phyloP scores from a whole-genome alignment of 805 yeast species.

The Zygosaccharomyces siamensis region DNA sequence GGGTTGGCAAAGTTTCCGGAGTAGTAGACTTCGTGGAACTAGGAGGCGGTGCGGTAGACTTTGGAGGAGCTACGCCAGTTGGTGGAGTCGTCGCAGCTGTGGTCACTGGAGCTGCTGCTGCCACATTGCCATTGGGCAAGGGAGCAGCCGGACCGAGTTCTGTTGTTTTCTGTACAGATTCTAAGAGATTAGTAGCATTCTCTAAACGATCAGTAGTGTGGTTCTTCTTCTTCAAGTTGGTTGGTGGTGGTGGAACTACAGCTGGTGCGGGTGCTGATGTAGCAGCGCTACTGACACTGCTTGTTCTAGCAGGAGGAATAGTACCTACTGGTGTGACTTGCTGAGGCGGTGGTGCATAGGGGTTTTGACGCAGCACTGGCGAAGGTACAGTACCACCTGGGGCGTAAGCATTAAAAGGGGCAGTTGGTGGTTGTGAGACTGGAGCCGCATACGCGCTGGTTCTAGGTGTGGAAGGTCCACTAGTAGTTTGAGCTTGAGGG shows the following conservation, averaged over 20 bases:
- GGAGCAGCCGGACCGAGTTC: constrained; percentile 13
- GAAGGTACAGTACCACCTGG: constrained; percentile 26
- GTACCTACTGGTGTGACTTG: constrained; percentile 7
- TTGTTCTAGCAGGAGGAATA: constrained; percentile 11
- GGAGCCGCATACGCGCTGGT: constrained; percentile 18
- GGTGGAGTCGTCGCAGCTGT: constrained; percentile 5
- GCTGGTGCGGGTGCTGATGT: constrained; percentile 25
- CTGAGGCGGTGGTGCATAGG: constrained; percentile 37
- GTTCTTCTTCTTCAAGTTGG: constrained; percentile 21
- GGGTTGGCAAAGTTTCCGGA: constrained; percentile 34
- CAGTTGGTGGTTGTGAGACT: constrained; percentile 17
- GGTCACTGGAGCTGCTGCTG: constrained; percentile 14
- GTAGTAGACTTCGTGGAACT: neutral
- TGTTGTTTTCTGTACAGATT: constrained; percentile 18
- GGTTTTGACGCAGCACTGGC: constrained; percentile 24
- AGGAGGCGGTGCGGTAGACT: constrained; percentile 10
- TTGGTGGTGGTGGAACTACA: constrained; percentile 36
- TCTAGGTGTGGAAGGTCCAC: constrained; percentile 8
- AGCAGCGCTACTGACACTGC: constrained; percentile 16
- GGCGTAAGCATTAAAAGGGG: constrained; percentile 32
- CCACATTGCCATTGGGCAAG: constrained; percentile 20
- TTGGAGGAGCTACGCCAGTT: constrained; percentile 11
- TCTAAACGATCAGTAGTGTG: constrained; percentile 19
- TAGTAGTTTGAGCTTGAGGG: constrained; percentile 5
- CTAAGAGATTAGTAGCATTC: constrained; percentile 22